phyloP scores from a whole-genome alignment of 2,329 filamentous ascomycete species.

The Trichoderma sp. region DNA sequence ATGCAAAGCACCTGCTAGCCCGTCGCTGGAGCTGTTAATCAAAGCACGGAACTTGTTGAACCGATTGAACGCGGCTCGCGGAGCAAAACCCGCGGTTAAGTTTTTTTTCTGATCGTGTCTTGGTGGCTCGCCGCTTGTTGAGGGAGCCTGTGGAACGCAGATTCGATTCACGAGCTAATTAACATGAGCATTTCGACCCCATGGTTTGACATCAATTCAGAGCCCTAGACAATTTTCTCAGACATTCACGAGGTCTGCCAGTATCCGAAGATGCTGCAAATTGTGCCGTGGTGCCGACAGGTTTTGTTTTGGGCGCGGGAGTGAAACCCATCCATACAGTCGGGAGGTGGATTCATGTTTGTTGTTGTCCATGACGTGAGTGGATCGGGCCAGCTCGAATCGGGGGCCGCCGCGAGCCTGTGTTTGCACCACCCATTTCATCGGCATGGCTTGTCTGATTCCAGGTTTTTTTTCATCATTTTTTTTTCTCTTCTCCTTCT shows the following conservation, averaged over 20 bases:
- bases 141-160: conserved; percentile 7
- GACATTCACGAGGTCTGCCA: background rate
- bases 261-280: background rate
- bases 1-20: background rate
- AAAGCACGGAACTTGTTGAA: background rate
- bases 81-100: background rate
- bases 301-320: background rate
- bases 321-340: background rate
- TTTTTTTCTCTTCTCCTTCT: background rate
- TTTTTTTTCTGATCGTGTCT: background rate
- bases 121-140: background rate
- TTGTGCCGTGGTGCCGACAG: background rate
- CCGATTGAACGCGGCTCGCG: background rate
- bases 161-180: background rate
- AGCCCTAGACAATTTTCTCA: background rate
- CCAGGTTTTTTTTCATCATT: background rate
- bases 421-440: background rate
- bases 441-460: background rate
- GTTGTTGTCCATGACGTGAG: conserved; percentile 21
- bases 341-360: background rate
- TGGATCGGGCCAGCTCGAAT: conserved; percentile 13
- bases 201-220: background rate
- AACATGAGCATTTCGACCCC: background rate
- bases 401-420: conserved; percentile 5
- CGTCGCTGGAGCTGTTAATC: background rate